Base-by-base conservation (phyloP, 1,139 yeast genomes). In the Taiozyma sp. region DNA sequence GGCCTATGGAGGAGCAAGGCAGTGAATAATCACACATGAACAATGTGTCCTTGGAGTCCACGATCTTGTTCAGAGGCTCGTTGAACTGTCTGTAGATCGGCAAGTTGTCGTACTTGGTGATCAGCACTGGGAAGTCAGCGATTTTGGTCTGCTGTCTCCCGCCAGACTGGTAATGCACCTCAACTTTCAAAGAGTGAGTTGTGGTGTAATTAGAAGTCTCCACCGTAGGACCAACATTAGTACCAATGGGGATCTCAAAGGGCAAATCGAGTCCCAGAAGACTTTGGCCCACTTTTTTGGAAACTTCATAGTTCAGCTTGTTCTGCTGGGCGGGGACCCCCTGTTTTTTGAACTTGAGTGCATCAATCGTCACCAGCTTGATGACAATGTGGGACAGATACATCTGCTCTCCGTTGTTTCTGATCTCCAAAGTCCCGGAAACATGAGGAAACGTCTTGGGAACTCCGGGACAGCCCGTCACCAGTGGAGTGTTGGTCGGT, bases 381-480 rank as follows among this genome's bases (percentile, higher is more conserved):
- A 49, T 51, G 14, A 53, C 45, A 2, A 52, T 22, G 9, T 32
- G 42, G 21, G 39, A 45, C 29, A 49, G 37, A 13, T 35, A 42
- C 28, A 41, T 46, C 13, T 39, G 44, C 34, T 42, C 45, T 49
- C 51, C 62, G 45, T 59, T 66, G 4, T 70, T 64, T 51, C 68
- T 57, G n/a, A 67, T 56, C 48, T 68, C 59, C 6, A 68, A 52
- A 53, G 64, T 67, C 43, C 67, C 62, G 43, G 63, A 65, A 1
- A 63, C 54, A 54, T 79, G 59, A 48, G 72, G 72, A 24, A 80
- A 66, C 11, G 85, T 80, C 51, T 81, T 71, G 2, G 83, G 78
- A 1, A 82, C 79, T 0, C 88, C 88, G 1, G 87, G 85, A 62
- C 85, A 79, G 4, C 88, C 88, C 47, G 73, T 68, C 0, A 81